Conservation (phyloP, 192 early-diverging fungal genomes). For the Backusella parvicylindrica region DNA sequence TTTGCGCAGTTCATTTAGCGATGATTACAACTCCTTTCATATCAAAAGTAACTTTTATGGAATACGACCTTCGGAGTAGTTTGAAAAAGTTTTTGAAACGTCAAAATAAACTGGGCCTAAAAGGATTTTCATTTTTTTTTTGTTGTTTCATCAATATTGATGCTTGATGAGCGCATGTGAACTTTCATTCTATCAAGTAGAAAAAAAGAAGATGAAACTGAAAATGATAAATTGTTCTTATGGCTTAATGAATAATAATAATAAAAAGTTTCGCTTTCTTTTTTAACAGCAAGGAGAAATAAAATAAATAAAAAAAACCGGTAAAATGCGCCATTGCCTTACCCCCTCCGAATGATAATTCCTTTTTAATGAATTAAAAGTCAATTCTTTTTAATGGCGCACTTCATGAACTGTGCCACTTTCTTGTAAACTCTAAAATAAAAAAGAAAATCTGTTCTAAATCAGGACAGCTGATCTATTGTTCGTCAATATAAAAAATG, state of each 20-base stretch:
- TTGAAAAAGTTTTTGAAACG: neutral
- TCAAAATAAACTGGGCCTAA: neutral
- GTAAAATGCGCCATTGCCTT: neutral
- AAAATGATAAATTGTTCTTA: neutral
- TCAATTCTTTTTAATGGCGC: neutral
- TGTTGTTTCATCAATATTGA: neutral
- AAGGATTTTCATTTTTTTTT: neutral
- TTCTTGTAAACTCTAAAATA: neutral
- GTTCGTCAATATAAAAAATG: no score
- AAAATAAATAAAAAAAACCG: neutral
- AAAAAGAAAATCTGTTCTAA: neutral
- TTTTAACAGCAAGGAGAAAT: neutral
- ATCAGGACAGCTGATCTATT: neutral
- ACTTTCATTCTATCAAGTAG: neutral
- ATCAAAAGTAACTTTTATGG: neutral
- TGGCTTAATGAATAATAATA: neutral
- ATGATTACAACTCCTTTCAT: neutral
- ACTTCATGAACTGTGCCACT: neutral
- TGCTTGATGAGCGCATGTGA: neutral
- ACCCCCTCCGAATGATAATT: neutral
- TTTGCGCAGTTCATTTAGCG: neutral
- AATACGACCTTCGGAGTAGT: neutral
- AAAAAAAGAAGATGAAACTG: neutral
- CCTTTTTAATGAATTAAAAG: neutral
- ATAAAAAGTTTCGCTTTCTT: neutral